These are phyloP conservation scores for Cylindricascospora bacillispora DNA, from an alignment of 1,139 yeast species.

Conservation along the genomic window DNA sequence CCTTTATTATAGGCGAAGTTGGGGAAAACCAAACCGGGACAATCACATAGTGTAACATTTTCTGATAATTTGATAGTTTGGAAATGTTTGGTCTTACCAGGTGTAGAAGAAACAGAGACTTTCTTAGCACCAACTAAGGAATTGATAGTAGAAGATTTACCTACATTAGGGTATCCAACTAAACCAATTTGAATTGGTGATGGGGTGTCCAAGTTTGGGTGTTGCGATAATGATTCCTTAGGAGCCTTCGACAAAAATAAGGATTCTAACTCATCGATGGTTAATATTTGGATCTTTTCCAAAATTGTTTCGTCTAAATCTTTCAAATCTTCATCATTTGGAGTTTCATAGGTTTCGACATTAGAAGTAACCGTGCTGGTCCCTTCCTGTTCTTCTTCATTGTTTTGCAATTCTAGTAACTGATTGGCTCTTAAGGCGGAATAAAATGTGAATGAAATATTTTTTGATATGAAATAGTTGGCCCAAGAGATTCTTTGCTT, in stretches of 20 bases:
- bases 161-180: conserved; percentile 95
- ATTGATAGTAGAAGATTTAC: conserved; percentile 92
- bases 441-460: conserved; percentile 82
- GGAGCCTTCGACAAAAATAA: conserved; percentile 78
- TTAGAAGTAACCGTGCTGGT: conserved; percentile 4
- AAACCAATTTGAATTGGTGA: conserved; percentile 74
- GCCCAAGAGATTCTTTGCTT: conserved; percentile 83
- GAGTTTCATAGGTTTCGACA: conserved; percentile 27
- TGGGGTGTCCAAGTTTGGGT: conserved; percentile 46
- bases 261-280: conserved; percentile 74
- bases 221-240: conserved; percentile 35
- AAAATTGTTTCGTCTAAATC: conserved; percentile 26
- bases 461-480: conserved; percentile 50
- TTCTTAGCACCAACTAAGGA: conserved; percentile 93
- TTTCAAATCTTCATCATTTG: conserved; percentile 23
- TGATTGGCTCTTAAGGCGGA: conserved; percentile 81
- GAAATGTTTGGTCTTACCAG: conserved; percentile 98
- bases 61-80: conserved; percentile 86
- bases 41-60: conserved; percentile 81
- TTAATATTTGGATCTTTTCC: conserved; percentile 55
- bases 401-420: conserved; percentile 46
- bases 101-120: conserved; percentile 95
- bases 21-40: conserved; percentile 98
- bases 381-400: conserved; percentile 15
- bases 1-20: conserved; percentile 95